Conservation (phyloP, 805 yeast genomes). For the Wickerhamomyces alni region DNA sequence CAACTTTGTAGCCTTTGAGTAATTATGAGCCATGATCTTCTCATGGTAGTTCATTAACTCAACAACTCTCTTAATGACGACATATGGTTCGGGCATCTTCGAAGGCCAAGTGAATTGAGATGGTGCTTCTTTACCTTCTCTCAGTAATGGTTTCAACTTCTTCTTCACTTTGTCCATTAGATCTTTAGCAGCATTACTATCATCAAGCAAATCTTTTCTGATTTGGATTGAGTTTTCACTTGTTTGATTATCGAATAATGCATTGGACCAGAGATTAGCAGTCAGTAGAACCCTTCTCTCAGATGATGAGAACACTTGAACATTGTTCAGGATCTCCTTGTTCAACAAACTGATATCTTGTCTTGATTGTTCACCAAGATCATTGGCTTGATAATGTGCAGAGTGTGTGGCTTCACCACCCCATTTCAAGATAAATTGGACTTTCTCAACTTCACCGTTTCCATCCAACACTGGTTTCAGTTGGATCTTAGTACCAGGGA, state of each 20-base stretch:
- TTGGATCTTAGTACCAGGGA: slow-evolving; percentile 97
- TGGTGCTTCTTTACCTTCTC: slow-evolving; percentile 97
- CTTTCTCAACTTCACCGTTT: slow-evolving; percentile 80
- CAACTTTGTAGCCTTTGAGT: slow-evolving; percentile 52
- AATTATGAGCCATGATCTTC: slow-evolving; percentile 76
- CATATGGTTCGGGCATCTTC: slow-evolving; percentile 95
- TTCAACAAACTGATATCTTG: slow-evolving; percentile 86
- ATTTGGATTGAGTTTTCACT: slow-evolving; percentile 77
- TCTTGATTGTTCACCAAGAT: slow-evolving; percentile 92
- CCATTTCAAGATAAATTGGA: slow-evolving; percentile 94
- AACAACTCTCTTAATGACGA: slow-evolving; percentile 88
- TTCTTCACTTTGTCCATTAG: slow-evolving; percentile 97
- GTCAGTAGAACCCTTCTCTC: slow-evolving; percentile 93
- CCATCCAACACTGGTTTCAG: slow-evolving; percentile 77
- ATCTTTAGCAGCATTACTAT: slow-evolving; percentile 96
- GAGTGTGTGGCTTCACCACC: slow-evolving; percentile 99
- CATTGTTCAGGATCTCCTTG: slow-evolving; percentile 77
- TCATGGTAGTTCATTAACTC: slow-evolving; percentile 92
- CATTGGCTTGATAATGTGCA: slow-evolving; percentile 89
- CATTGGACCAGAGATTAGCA: slow-evolving; percentile 80
- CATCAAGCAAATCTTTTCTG: slow-evolving; percentile 88
- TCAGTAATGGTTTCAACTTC: slow-evolving; percentile 85
- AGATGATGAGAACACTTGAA: slow-evolving; percentile 82
- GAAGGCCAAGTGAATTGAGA: slow-evolving; percentile 99
- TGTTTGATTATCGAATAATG: slow-evolving; percentile 54